A percentile compares a stretch with the other conserved stretches of the same genome.
Evolutionary conservation across 73 alveolate genomes (phyloP).

Genomic region (Paramecium octaurelia): DNA sequence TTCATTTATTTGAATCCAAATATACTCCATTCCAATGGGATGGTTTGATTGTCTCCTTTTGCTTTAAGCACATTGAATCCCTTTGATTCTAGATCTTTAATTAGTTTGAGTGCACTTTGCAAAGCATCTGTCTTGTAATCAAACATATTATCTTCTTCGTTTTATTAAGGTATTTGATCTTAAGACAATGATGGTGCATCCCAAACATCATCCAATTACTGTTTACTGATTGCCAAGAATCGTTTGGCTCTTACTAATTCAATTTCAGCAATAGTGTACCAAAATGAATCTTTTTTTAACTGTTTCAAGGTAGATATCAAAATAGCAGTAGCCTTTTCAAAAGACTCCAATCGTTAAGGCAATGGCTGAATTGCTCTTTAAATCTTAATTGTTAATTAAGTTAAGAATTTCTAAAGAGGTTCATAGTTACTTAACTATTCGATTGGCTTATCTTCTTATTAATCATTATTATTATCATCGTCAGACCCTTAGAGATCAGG

Average conservation of each 20-base stretch:
- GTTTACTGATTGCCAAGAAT: conserved; percentile 1
- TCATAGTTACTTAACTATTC: background rate
- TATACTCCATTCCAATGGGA: conserved; percentile 31
- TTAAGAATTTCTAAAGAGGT: background rate
- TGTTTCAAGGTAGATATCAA: conserved; percentile 1
- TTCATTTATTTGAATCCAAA: background rate
- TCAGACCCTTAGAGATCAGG: conserved; percentile 45
- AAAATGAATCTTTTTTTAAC: conserved; percentile 53
- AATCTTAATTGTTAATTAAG: background rate
- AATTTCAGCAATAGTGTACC: conserved; percentile 52
- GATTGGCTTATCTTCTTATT: background rate
- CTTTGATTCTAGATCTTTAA: background rate
- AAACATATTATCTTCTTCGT: background rate
- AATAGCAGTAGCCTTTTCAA: conserved; percentile 49
- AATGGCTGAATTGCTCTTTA: conserved; percentile 52
- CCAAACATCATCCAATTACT: conserved; percentile 37
- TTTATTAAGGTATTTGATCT: background rate
- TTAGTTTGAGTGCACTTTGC: background rate
- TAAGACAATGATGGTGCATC: background rate
- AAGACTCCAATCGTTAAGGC: conserved; percentile 57
- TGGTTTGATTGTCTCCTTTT: background rate
- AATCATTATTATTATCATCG: conserved; percentile 1
- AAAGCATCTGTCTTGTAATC: conserved; percentile 46
- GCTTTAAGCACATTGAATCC: background rate
- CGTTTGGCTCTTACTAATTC: conserved; percentile 61